phyloP scores from a whole-genome alignment of 768 basidiomycete species.

The Russula sp. region DNA sequence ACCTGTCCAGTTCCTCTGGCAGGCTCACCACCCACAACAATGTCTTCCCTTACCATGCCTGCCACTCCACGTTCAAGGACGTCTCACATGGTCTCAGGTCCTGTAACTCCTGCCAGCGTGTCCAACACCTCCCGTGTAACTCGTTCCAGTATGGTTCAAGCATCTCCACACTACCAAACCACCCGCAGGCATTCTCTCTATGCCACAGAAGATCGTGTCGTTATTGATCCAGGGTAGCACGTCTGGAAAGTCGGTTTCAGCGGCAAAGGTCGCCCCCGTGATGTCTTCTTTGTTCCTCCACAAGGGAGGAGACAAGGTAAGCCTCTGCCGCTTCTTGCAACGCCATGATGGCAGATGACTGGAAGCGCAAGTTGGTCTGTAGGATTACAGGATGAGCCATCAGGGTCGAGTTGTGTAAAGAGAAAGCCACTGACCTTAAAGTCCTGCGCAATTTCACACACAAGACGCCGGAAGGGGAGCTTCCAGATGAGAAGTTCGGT shows the following conservation, averaged over 20 bases:
- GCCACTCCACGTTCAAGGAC: conserved; percentile 15
- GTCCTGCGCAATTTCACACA: conserved; percentile 59
- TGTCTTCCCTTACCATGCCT: conserved; percentile 7
- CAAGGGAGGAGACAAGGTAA: conserved; percentile 34
- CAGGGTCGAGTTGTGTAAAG: neutral
- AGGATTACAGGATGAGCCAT: neutral
- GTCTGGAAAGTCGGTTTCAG: conserved; percentile 98
- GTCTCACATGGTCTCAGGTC: conserved; percentile 10
- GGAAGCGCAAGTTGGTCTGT: conserved; percentile 53
- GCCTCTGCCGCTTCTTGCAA: conserved; percentile 53
- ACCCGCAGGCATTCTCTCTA: conserved; percentile 89
- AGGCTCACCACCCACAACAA: neutral
- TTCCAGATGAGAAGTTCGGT: conserved; percentile 37
- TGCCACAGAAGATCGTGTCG: conserved; percentile 91
- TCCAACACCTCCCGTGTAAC: conserved; percentile 24
- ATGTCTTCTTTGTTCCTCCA: conserved; percentile 63
- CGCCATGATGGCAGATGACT: conserved; percentile 57
- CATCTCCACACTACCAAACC: conserved; percentile 79
- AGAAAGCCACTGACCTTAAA: conserved; percentile 39
- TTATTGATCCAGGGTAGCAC: conserved; percentile 90
- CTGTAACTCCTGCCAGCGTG: conserved; percentile 36
- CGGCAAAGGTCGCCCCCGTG: conserved; percentile 85
- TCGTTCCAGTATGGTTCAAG: conserved; percentile 39
- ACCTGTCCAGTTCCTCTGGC: too few relatives aligned
- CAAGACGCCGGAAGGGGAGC: conserved; percentile 60